Base-by-base conservation (phyloP, 495 filamentous ascomycete genomes). In the Podospora comata region DNA sequence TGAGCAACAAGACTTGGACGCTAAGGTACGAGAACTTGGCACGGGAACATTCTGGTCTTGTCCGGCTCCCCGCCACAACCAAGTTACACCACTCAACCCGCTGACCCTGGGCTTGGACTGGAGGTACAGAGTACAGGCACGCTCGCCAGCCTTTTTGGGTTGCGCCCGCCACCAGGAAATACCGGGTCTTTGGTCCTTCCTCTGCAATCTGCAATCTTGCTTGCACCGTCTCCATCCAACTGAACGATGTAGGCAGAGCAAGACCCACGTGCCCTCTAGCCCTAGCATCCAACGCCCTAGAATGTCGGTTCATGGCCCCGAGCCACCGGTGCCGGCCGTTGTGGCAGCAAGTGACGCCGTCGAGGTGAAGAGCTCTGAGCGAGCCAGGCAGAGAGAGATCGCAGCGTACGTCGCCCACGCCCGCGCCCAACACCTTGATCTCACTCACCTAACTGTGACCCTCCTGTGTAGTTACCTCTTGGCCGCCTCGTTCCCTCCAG, bases 401-500 rank as follows among this genome's bases (percentile, higher is more conserved):
- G 55, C 55, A 58, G 55, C 55, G 55, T 58, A 26, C 15, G 55
- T 58, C 23, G n/a, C 23, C 55, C 55, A 18, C 23, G 6, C 23
- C 55, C 23, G 23, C 0, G 3, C 20, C 4, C 55, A 7, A 26
- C 15, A 18, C 4, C 54, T 57, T 5, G 4, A n/a, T 20, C 5
- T 58, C 16, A 20, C 15, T 6, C 6, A 58, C 55, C 55, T 23
- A 58, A 58, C 55, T 26, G 4, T 19, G 55, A 26, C 55, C 18
- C 5, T 26, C 13, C 4, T 56, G 11, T 55, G 13, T 30, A 63
- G 62, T 2, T 76, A 76, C 63, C 74, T 76, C 67, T 69, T 63
- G 6, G 74, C 74, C 0, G 68, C 70, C 19, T 74, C 72, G 2
- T 76, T 76, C 34, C 74, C 74, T 0, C 58, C 65, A 5, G 74